Evolutionary conservation across 192 early-diverging fungal species (phyloP), one percentile per base, ranked within the genome.

Genomic region (Cladochytrium replicatum): DNA sequence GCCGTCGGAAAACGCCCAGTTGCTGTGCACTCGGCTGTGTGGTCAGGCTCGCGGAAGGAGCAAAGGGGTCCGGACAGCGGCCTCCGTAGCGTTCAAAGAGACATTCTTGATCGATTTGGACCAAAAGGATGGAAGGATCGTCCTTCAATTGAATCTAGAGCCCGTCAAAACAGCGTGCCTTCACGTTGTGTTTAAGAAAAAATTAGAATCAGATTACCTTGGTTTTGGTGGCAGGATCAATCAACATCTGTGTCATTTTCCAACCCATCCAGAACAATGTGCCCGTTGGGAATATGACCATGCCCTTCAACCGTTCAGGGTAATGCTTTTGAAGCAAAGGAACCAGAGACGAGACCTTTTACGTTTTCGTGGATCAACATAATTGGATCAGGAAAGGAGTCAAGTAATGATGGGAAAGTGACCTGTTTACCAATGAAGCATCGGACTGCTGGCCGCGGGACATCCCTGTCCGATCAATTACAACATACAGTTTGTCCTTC

Each of bases 291-390:
- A 68, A 68, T 5, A 68, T 34, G 32, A 58, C 52, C 38, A 68
- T 46, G 25, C 48, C 24, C 17, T 32, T 29, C 6, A 68, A 32
- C 11, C 51, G 46, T 31, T 64, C 66, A 1, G 66, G 66, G 38
- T 68, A 68, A 38, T 68, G 56, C 45, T 68, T 68, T 28, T 68
- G 66, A 13, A 68, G 39, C 19, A 68, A 23, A 6, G 61, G 55
- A 4, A 68, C 37, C 1, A 60, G 50, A 9, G 25, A 24, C 6
- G 24, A 25, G 11, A 29, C 31, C 1, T 50, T 30, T 41, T 66
- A 55, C 50, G 11, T 23, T 19, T 8, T 57, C 57, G 32, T 66
- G 58, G 41, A 54, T 41, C 46, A 52, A 41, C 22, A 29, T 40
- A n/a, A n/a, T n/a, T n/a, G n/a, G n/a, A n/a, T n/a, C n/a, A n/a